Percentiles rank a stretch among this genome's conserved stretches.
These are phyloP conservation scores for Myxozyma mucilagina DNA, from an alignment of 805 yeast species.

Conservation along the genomic window DNA sequence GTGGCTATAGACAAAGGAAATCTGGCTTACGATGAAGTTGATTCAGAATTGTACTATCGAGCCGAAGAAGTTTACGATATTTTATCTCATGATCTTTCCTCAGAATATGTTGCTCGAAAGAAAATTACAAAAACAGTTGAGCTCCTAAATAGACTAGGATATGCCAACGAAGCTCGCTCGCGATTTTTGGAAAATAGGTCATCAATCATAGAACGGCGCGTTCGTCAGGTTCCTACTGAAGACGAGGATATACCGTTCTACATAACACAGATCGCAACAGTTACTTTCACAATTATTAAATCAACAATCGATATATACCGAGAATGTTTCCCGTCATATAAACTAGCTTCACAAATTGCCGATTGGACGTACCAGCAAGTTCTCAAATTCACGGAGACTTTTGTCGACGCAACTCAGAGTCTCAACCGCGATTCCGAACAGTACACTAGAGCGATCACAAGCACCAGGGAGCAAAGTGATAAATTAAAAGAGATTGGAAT, in stretches of 20 bases:
- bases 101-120: conserved; percentile 38
- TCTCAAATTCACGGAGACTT: conserved; percentile 55
- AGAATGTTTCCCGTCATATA: conserved; percentile 49
- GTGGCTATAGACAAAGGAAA: conserved; percentile 8
- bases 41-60: conserved; percentile 35
- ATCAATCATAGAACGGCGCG: conserved; percentile 49
- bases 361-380: conserved; percentile 74
- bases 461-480: conserved; percentile 26
- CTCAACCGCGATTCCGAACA: conserved; percentile 10
- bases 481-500: conserved; percentile 28
- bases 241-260: conserved; percentile 49
- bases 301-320: conserved; percentile 58
- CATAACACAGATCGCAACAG: conserved; percentile 61
- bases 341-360: conserved; percentile 60
- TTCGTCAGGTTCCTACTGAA: conserved; percentile 55
- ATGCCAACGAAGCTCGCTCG: conserved; percentile 51
- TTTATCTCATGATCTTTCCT: conserved; percentile 42
- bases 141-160: conserved; percentile 46
- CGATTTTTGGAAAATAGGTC: conserved; percentile 52
- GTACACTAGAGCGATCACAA: conserved; percentile 18
- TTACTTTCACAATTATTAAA: conserved; percentile 60
- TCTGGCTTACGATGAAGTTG: conserved; percentile 16
- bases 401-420: conserved; percentile 67
- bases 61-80: conserved; percentile 37
- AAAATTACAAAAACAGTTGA: conserved; percentile 37